Evolutionary conservation across 2,329 filamentous ascomycete species (phyloP).

Genomic region (Pyricularia grisea): DNA sequence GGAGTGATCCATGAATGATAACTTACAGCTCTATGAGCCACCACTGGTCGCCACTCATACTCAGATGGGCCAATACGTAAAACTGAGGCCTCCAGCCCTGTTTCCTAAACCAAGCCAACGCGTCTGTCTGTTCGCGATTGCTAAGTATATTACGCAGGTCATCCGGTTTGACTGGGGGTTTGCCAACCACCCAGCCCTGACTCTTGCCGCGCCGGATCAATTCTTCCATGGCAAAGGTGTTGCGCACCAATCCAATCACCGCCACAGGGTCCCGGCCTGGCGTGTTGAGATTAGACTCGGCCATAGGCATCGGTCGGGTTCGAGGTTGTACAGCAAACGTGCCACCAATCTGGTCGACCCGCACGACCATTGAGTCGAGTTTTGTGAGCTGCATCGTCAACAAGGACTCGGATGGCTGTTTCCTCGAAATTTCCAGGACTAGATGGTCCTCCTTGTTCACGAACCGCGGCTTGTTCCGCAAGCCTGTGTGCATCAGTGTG

Average conservation of each 20-base stretch:
- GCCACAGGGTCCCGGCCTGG: slow-evolving; percentile 41
- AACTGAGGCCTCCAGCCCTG: slow-evolving; percentile 63
- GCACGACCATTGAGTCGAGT: slow-evolving; percentile 49
- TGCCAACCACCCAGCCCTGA: slow-evolving; percentile 53
- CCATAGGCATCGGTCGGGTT: slow-evolving; percentile 41
- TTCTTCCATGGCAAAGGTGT: slow-evolving; percentile 50
- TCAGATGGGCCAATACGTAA: slow-evolving; percentile 62
- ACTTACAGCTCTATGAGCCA: slow-evolving; percentile 61
- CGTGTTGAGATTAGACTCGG: slow-evolving; percentile 57
- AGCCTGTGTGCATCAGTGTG: slow-evolving; percentile 50
- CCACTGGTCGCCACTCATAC: slow-evolving; percentile 68
- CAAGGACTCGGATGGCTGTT: slow-evolving; percentile 56
- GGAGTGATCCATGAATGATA: background rate
- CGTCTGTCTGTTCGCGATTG: slow-evolving; percentile 49
- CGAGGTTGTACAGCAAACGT: slow-evolving; percentile 60
- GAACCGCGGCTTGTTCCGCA: slow-evolving; percentile 53
- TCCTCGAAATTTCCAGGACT: slow-evolving; percentile 44
- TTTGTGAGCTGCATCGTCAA: slow-evolving; percentile 62
- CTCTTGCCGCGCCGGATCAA: slow-evolving; percentile 50
- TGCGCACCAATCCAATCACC: slow-evolving; percentile 53
- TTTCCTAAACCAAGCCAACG: slow-evolving; percentile 60
- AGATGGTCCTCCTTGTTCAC: slow-evolving; percentile 48
- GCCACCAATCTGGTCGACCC: slow-evolving; percentile 73
- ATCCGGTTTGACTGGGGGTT: slow-evolving; percentile 36
- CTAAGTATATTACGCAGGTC: slow-evolving; percentile 52